Percentiles rank a stretch among this genome's conserved stretches.
These are phyloP conservation scores for Pythium volutum DNA, from an alignment of 352 stramenopile genomes.

Conservation along the genomic window DNA sequence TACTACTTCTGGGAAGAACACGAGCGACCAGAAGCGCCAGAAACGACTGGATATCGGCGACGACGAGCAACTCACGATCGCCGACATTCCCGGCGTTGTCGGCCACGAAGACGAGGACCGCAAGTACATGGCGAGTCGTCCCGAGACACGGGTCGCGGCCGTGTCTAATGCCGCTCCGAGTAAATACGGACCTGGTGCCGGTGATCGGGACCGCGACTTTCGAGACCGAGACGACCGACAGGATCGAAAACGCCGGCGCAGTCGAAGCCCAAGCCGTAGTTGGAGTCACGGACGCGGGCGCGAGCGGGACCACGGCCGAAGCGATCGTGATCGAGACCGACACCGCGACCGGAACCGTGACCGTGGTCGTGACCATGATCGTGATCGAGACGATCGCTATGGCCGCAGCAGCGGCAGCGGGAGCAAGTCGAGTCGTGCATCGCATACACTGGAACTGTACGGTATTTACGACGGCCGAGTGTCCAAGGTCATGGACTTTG, in stretches of 20 bases:
- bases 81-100: conserved; percentile 53
- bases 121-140: conserved; percentile 15
- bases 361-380: conserved; percentile 33
- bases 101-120: conserved; percentile 16
- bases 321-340: conserved; percentile 27
- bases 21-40: not conserved
- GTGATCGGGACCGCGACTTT: conserved; percentile 4
- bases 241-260: not conserved
- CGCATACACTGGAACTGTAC: conserved; percentile 82
- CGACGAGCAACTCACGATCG: conserved; percentile 62
- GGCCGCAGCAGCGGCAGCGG: conserved; percentile 17
- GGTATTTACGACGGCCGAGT: conserved; percentile 94
- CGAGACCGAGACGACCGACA: not conserved
- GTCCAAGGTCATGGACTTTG: conserved; percentile 96
- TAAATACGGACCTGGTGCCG: conserved; percentile 12
- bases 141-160: not conserved
- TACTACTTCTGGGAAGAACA: not conserved
- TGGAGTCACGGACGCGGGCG: conserved; percentile 38
- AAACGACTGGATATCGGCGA: conserved; percentile 36
- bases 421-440: conserved; percentile 27
- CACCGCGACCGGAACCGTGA: conserved; percentile 36
- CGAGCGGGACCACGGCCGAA: conserved; percentile 27
- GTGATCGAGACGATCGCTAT: conserved; percentile 4
- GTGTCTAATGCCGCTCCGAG: not conserved
- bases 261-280: conserved; percentile 7